A percentile compares a stretch with the other conserved stretches of the same genome.
phyloP scores from a whole-genome alignment of 345 rosid species.

The Eucalyptus sp. region DNA sequence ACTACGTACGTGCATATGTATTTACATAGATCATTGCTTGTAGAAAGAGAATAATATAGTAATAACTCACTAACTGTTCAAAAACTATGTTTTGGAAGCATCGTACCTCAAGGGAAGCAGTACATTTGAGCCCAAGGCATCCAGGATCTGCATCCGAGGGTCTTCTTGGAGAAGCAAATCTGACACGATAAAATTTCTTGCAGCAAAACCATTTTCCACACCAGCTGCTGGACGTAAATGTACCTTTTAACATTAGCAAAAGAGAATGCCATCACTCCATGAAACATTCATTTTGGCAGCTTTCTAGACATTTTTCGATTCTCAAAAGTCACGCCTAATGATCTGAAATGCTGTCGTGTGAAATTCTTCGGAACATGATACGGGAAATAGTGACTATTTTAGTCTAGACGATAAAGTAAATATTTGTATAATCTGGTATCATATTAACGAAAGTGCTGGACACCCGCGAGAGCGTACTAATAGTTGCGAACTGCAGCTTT shows the following conservation, averaged over 20 bases:
- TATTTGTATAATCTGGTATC: not conserved
- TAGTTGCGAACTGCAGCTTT: not conserved
- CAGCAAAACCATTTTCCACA: not conserved
- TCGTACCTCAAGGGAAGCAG: conserved; percentile 18
- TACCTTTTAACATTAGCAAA: not conserved
- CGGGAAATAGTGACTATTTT: not conserved
- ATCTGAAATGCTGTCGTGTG: not conserved
- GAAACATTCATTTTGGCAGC: not conserved
- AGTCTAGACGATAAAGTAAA: not conserved
- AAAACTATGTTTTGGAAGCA: not conserved
- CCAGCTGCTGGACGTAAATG: not conserved
- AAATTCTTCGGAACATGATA: not conserved
- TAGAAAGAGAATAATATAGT: not conserved
- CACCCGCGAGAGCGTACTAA: not conserved
- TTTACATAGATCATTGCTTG: not conserved
- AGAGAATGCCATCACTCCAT: not conserved
- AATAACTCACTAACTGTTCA: not conserved
- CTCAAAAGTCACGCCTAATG: not conserved
- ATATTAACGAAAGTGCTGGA: not conserved
- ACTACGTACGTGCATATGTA: not conserved
- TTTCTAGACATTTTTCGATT: not conserved
- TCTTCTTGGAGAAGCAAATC: conserved; percentile 13
- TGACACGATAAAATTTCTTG: conserved; percentile 3
- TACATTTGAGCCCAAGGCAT: conserved; percentile 14
- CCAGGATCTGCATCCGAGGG: not conserved